These are phyloP conservation scores for Dillenia suffruticosa DNA, from an alignment of 164 flowering plant genomes.

Conservation along the genomic window DNA sequence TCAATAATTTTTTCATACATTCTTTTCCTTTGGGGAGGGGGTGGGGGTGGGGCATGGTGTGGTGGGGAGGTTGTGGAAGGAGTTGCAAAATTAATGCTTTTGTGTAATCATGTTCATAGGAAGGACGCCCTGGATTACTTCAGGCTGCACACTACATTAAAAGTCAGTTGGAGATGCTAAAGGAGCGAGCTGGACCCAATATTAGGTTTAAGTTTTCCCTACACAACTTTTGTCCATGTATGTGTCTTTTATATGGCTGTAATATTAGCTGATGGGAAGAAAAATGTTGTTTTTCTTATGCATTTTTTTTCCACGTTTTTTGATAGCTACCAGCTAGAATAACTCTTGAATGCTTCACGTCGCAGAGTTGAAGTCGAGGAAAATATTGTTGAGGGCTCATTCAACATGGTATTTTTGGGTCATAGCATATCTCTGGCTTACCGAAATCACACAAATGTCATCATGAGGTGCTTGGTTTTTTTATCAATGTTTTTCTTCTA, in stretches of 20 bases:
- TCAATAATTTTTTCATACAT: not conserved
- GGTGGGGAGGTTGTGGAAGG: no score
- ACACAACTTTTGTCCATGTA: not conserved
- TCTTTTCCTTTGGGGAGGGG: not conserved
- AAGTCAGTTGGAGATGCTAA: slow-evolving; percentile 50
- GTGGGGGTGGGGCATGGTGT: not conserved
- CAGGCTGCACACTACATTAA: slow-evolving; percentile 78
- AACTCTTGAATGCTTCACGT: not conserved
- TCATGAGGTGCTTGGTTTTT: slow-evolving; percentile 57
- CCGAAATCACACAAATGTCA: slow-evolving; percentile 72
- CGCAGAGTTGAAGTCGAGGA: slow-evolving; percentile 91
- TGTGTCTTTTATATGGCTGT: not conserved
- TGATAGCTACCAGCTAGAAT: not conserved
- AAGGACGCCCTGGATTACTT: slow-evolving; percentile 79
- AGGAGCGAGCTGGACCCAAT: slow-evolving; percentile 63
- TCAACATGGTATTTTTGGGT: slow-evolving; percentile 88
- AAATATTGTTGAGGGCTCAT: slow-evolving; percentile 68
- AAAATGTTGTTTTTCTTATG: not conserved
- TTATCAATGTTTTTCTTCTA: not conserved
- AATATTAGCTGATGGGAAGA: not conserved
- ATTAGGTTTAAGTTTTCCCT: slow-evolving; percentile 37
- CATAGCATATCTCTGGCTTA: slow-evolving; percentile 77
- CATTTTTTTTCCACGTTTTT: not conserved
- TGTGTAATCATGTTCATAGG: slow-evolving; percentile 30
- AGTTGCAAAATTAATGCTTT: no score